Base-by-base conservation (phyloP, 139 green algal species). In the Micromonas pusilla region DNA sequence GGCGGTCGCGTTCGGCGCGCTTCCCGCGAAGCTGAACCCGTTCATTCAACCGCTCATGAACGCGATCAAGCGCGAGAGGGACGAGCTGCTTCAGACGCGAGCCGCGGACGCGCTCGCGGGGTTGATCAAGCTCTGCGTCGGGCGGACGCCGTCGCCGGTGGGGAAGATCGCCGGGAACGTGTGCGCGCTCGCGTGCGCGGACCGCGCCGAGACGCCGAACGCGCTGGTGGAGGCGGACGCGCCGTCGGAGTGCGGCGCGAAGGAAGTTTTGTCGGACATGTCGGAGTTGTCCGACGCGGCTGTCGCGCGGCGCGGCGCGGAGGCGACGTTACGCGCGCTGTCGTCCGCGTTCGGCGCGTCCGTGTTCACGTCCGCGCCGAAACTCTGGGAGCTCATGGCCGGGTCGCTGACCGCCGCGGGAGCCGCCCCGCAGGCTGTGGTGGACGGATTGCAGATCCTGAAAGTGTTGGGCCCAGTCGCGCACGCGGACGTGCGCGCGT, bases 41-140 rank as follows among this genome's bases (percentile, higher is more conserved):
- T 53, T 98, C 54, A 90, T 98, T 30, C 92, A 97, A 78, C 93
- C 93, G 26, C 86, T 98, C 6, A 96, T 98, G 90, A 87, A 81
- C 0, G 81, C 81, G 16, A 63, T 97, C 26, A 85, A 92, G 2
- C 86, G 84, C 16, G 92, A 97, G 83, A 71, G 70, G 33, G 85
- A 96, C 36, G 33, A 76, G 5, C 31, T 70, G 31, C 79, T 97
- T 77, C 89, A 92, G 76, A 57, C 74, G 25, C 16, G 64, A 19
- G 84, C 82, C 6, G 90, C 90, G 2, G 76, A 64, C 36, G 87
- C 86, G 0, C 70, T 97, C 53, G 93, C 94, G 6, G 39, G 87
- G 71, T 81, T 97, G n/a, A 82, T 93, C 54, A 70, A 77, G 2
- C 62, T 88, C 20, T 92, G 86, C 77, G 71, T 70, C 0, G 52